A percentile compares a stretch with the other conserved stretches of the same genome.
phyloP scores from a whole-genome alignment of 2,329 filamentous ascomycete species.

The Xylaria sp. region DNA sequence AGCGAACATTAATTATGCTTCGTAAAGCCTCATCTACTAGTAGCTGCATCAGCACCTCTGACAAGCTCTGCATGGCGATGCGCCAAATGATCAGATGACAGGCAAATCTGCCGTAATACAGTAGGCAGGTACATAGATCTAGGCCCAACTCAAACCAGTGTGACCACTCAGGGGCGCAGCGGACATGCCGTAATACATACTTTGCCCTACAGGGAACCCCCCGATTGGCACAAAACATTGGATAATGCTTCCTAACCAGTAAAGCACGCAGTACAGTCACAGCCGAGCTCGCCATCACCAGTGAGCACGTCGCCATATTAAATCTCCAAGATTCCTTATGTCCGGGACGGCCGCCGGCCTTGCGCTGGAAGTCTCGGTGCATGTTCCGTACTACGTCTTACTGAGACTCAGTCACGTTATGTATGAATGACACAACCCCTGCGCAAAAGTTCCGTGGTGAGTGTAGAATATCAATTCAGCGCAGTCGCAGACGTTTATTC shows the following conservation, averaged over 20 bases:
- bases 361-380: neutral
- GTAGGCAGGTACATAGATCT: no score
- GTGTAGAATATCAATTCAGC: constrained; percentile 13
- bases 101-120: constrained; percentile 5
- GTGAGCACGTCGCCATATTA: neutral
- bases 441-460: constrained; percentile 2
- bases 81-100: constrained; percentile 28
- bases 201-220: constrained; percentile 15
- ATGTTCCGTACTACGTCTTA: constrained; percentile 5
- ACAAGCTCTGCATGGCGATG: neutral
- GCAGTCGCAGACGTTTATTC: constrained; percentile 28
- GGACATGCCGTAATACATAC: constrained; percentile 26
- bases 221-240: constrained; percentile 29
- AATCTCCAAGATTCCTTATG: neutral
- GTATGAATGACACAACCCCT: neutral
- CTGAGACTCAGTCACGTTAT: neutral
- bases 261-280: constrained; percentile 5
- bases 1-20: no score
- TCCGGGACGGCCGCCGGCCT: neutral
- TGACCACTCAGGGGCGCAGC: constrained; percentile 13
- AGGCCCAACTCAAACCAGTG: neutral
- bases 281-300: constrained; percentile 26
- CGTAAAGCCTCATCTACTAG: constrained; percentile 8
- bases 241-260: constrained; percentile 1
- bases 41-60: neutral